Conservation (phyloP, 2,329 filamentous ascomycete species). For the Magnaporthales sp. region DNA sequence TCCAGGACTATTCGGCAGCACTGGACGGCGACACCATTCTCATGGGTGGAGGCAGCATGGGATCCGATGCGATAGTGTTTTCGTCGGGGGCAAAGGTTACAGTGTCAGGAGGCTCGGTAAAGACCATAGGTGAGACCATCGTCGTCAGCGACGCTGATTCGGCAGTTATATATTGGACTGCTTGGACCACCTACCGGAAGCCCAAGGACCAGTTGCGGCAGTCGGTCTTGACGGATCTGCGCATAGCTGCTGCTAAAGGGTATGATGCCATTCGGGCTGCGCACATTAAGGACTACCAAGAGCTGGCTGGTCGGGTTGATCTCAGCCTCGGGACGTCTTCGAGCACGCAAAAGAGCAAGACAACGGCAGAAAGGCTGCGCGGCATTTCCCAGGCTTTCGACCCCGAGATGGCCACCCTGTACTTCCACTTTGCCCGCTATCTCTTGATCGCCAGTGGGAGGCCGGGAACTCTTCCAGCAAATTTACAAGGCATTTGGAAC, state of each 20-base stretch:
- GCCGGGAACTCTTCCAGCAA: conserved; percentile 26
- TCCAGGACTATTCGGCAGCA: background rate
- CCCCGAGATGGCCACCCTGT: conserved; percentile 15
- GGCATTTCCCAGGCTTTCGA: conserved; percentile 8
- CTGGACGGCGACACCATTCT: background rate
- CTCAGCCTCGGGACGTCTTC: conserved; percentile 15
- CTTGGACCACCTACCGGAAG: conserved; percentile 5
- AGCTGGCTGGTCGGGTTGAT: conserved; percentile 17
- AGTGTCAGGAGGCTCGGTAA: background rate
- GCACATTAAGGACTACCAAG: conserved; percentile 22
- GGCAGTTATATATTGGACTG: conserved; percentile 4
- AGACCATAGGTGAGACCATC: conserved; percentile 2
- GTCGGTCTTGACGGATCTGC: background rate
- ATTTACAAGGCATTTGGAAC: conserved; percentile 36
- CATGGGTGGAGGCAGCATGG: conserved; percentile 2
- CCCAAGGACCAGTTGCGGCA: background rate
- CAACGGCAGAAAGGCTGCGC: conserved; percentile 3
- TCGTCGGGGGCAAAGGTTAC: background rate
- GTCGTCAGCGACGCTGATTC: conserved; percentile 3
- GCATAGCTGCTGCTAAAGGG: background rate
- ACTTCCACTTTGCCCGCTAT: conserved; percentile 24
- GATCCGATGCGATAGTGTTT: conserved; percentile 1
- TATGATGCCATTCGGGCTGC: conserved; percentile 9
- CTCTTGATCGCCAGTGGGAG: conserved; percentile 20
- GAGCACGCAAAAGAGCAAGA: background rate